phyloP scores from a whole-genome alignment of 2,329 filamentous ascomycete species.

The Cladorrhinum sp. region DNA sequence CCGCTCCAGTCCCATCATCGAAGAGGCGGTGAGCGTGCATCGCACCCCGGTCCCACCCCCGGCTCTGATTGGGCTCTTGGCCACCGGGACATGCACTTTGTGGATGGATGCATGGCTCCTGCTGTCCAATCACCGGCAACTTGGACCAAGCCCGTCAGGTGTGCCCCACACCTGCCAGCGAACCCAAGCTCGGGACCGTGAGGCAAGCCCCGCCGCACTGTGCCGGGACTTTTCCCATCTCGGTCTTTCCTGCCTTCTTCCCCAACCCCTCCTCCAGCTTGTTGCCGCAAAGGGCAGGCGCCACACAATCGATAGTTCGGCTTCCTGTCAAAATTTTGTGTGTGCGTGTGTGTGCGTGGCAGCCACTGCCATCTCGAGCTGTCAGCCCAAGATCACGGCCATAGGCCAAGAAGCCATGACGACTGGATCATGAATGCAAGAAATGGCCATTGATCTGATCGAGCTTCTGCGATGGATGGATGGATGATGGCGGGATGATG shows the following conservation, averaged over 20 bases:
- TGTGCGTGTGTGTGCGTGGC: not conserved
- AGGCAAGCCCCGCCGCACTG: constrained; percentile 26
- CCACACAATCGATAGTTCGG: not conserved
- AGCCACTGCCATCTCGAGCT: not conserved
- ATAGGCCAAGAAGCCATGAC: not conserved
- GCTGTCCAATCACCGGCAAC: constrained; percentile 22
- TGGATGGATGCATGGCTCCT: constrained; percentile 22
- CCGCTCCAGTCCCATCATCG: constrained; percentile 18
- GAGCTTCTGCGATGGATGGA: not conserved
- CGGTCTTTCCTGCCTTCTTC: not conserved
- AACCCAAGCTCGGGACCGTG: constrained; percentile 11
- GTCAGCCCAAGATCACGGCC: not conserved
- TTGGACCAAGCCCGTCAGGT: constrained; percentile 10
- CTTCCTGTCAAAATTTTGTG: constrained; percentile 4
- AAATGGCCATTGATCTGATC: not conserved
- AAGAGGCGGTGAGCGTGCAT: constrained; percentile 33
- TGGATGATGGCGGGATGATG: not conserved
- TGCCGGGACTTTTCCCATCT: constrained; percentile 16
- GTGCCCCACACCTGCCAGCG: constrained; percentile 8
- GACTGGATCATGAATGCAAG: not conserved
- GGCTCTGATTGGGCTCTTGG: constrained; percentile 25
- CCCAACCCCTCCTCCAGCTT: constrained; percentile 22
- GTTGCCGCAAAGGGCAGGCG: not conserved
- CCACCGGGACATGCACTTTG: constrained; percentile 17
- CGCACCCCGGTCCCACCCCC: constrained; percentile 21